A percentile compares a stretch with the other conserved stretches of the same genome.
Evolutionary conservation across 1,284 basidiomycete genomes (phyloP).

Genomic region (Boletus sp.): DNA sequence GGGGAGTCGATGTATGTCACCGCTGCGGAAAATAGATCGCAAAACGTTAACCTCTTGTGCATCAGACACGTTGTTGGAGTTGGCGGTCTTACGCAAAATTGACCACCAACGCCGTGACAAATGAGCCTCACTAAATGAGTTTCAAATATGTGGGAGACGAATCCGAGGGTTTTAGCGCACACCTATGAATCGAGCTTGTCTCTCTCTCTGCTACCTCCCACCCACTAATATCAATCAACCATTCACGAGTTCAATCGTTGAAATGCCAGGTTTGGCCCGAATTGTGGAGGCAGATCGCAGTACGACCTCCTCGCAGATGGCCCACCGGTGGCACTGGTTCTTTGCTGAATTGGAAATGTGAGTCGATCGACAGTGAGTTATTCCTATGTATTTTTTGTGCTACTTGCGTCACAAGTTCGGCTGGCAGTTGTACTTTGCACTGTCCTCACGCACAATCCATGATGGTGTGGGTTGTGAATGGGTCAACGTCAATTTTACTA

Average conservation of each 20-base stretch:
- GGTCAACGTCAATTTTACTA: conserved; percentile 6
- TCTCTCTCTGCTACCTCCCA: conserved; percentile 1
- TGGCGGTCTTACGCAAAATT: conserved; percentile 16
- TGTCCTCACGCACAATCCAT: conserved; percentile 9
- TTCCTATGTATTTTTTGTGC: not conserved
- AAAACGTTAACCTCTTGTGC: not conserved
- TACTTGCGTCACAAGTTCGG: conserved; percentile 10
- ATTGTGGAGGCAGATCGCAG: conserved; percentile 13
- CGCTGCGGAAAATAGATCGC: conserved; percentile 4
- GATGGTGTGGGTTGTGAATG: too few species aligned
- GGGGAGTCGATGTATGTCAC: conserved; percentile 8
- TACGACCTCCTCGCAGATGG: not conserved
- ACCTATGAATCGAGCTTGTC: conserved; percentile 6
- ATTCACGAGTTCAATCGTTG: not conserved
- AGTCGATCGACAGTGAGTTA: conserved; percentile 18
- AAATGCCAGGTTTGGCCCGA: conserved; percentile 3
- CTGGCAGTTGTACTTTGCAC: not conserved
- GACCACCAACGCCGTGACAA: conserved; percentile 4
- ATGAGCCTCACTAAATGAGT: conserved; percentile 12
- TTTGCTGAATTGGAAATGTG: conserved; percentile 21
- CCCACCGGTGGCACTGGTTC: conserved; percentile 3
- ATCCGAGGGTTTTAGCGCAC: conserved; percentile 21
- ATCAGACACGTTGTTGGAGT: conserved; percentile 15
- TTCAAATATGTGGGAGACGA: conserved; percentile 21
- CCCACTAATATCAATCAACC: not conserved